A percentile compares a stretch with the other conserved stretches of the same genome.
Conservation (phyloP, 2,329 filamentous ascomycete species). For the Ceratocystiopsis minuta region DNA sequence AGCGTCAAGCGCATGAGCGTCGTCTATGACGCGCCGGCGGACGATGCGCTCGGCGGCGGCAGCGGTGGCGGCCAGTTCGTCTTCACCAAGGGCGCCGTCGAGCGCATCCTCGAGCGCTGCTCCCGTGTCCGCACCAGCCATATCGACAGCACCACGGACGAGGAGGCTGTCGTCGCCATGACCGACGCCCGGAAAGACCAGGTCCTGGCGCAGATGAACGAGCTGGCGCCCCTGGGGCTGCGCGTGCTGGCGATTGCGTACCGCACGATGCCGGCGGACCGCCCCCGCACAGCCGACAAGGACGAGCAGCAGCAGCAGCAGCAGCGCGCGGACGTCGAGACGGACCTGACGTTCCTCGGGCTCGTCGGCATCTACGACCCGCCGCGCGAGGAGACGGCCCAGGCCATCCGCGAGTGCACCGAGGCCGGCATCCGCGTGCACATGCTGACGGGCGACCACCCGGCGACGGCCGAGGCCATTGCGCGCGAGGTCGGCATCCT, state of each 20-base stretch:
- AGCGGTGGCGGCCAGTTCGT: conserved; percentile 24
- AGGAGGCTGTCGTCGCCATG: conserved; percentile 22
- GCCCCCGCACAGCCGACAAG: too few relatives aligned
- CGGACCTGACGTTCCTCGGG: conserved; percentile 55
- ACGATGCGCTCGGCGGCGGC: conserved; percentile 13
- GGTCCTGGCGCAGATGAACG: conserved; percentile 36
- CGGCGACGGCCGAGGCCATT: conserved; percentile 60
- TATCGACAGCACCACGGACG: conserved; percentile 18
- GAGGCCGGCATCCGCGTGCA: conserved; percentile 61
- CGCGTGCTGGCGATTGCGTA: conserved; percentile 57
- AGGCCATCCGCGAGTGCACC: conserved; percentile 51
- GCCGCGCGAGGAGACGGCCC: conserved; percentile 62
- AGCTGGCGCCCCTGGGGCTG: conserved; percentile 47
- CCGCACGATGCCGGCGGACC: conserved; percentile 27
- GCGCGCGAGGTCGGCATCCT: conserved; percentile 65
- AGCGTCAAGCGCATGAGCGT: conserved; percentile 67
- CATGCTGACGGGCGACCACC: conserved; percentile 74
- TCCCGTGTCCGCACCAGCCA: conserved; percentile 25
- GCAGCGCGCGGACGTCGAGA: conserved; percentile 45
- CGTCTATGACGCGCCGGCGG: conserved; percentile 37
- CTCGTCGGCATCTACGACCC: conserved; percentile 76
- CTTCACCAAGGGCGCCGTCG: conserved; percentile 45
- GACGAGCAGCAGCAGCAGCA: conserved; percentile 14
- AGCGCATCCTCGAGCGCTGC: conserved; percentile 41
- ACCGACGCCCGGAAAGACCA: conserved; percentile 31